Percentiles rank a stretch among this genome's conserved stretches.
These are phyloP conservation scores for Nigrospora osmanthi DNA, from an alignment of 2,329 filamentous ascomycete genomes.

Conservation along the genomic window DNA sequence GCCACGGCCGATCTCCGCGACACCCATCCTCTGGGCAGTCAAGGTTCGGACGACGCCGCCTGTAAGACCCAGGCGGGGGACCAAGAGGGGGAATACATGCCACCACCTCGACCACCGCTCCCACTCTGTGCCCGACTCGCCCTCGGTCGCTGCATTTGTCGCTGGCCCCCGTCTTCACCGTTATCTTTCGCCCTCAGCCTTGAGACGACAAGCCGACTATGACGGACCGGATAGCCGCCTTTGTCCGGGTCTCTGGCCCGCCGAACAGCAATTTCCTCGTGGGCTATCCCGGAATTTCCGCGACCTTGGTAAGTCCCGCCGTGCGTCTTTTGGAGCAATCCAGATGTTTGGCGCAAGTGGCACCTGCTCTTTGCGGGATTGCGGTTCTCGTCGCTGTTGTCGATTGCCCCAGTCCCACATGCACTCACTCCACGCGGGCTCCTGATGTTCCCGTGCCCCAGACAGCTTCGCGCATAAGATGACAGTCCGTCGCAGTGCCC, in stretches of 20 bases:
- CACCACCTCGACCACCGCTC: neutral
- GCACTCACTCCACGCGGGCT: neutral
- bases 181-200: slow-evolving; percentile 7
- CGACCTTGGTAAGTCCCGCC: slow-evolving; percentile 70
- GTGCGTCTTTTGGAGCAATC: no score
- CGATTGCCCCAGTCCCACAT: neutral
- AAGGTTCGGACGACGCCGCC: no score
- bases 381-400: neutral
- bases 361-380: no score
- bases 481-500: neutral
- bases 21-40: no score
- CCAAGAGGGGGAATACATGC: slow-evolving; percentile 1
- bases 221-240: slow-evolving; percentile 56
- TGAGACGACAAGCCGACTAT: slow-evolving; percentile 12
- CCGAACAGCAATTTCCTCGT: slow-evolving; percentile 96
- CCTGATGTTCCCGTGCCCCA: neutral
- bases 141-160: neutral
- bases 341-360: no score
- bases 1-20: no score
- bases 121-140: slow-evolving; percentile 1
- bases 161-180: slow-evolving; percentile 8
- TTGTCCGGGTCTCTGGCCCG: slow-evolving; percentile 93
- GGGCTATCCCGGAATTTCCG: slow-evolving; percentile 95
- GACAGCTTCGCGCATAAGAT: no score
- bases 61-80: neutral